Evolutionary conservation across 1,139 yeast species (phyloP).

Genomic region (Candida smagusa): DNA sequence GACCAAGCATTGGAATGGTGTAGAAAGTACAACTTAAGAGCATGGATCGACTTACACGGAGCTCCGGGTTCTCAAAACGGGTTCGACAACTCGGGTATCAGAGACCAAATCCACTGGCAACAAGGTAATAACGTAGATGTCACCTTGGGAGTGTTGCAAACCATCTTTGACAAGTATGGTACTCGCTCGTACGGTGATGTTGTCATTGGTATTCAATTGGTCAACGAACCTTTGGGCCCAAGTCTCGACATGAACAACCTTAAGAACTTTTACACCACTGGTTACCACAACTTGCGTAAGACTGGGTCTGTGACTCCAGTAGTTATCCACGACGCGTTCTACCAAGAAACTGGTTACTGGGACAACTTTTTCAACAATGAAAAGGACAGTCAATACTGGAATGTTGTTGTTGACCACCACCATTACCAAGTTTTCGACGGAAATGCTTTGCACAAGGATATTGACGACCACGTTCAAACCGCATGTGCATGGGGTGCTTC

Average conservation of each 20-base stretch:
- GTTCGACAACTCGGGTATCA: conserved; percentile 87
- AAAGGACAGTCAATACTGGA: conserved; percentile 46
- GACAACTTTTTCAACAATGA: conserved; percentile 43
- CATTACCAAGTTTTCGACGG: conserved; percentile 82
- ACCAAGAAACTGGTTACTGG: conserved; percentile 59
- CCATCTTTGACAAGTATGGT: conserved; percentile 60
- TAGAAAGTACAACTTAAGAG: conserved; percentile 57
- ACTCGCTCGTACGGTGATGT: conserved; percentile 62
- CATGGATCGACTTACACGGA: conserved; percentile 93
- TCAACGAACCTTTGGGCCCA: conserved; percentile 89
- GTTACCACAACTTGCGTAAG: conserved; percentile 52
- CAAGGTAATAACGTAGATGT: conserved; percentile 46
- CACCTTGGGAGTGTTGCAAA: conserved; percentile 50
- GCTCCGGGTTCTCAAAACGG: conserved; percentile 98
- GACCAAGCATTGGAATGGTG: conserved; percentile 81
- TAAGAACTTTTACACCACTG: conserved; percentile 52
- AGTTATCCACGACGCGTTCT: conserved; percentile 74
- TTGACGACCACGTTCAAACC: conserved; percentile 58
- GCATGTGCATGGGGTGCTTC: conserved; percentile 64
- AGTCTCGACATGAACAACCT: conserved; percentile 55
- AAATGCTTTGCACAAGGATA: conserved; percentile 52
- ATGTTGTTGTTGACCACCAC: conserved; percentile 84
- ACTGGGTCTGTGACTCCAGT: conserved; percentile 50
- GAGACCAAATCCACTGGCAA: conserved; percentile 65
- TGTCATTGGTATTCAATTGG: conserved; percentile 76